Base-by-base conservation (phyloP, 1,284 basidiomycete species). In the Leccinum pachyderme region DNA sequence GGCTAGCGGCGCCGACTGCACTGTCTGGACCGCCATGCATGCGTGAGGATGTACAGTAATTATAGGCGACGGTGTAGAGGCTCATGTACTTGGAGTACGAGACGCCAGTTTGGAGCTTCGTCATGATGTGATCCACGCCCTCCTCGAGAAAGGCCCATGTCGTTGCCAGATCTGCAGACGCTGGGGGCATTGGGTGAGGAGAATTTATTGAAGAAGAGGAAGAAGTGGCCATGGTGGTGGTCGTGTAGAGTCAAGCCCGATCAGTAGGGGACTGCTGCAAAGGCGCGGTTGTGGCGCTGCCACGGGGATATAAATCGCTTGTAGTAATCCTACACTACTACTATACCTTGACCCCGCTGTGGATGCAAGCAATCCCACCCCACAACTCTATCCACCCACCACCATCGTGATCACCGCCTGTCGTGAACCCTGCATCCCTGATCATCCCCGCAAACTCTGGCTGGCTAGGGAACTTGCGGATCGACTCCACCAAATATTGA, bases 401-500 rank as follows among this genome's bases (percentile, higher is more conserved):
- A n/a, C 90, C 92, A 64, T 89, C 86, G 49, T 84, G 84, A 66
- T 93, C 86, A 53, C 80, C 81, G 31, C 90, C 92, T 2, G 86
- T 91, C 52, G 83, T 72, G 73, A 96, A 95, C 0, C 93, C 93
- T 25, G 91, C 92, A 43, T 93, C 86, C 60, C 81, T 75, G 60
- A 95, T 89, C 95, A 99, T 92, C 66, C 84, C 75, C 12, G 95
- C 90, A 74, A 99, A 99, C 51, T 93, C 87, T 25, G 84, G 77
- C 73, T 98, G 96, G 22, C 85, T 79, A 32, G 96, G 96, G 80
- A 99, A 99, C 62, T 85, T 85, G 55, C 95, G 91, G 66, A 99
- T 99, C 35, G 95, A 98, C 75, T 99, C 97, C 51, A 99, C 93
- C 44, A 99, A 82, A 73, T 99, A 99, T 73, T 97, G 93, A 74